phyloP scores from a whole-genome alignment of 2,329 filamentous ascomycete genomes.

The Boeremia exigua region DNA sequence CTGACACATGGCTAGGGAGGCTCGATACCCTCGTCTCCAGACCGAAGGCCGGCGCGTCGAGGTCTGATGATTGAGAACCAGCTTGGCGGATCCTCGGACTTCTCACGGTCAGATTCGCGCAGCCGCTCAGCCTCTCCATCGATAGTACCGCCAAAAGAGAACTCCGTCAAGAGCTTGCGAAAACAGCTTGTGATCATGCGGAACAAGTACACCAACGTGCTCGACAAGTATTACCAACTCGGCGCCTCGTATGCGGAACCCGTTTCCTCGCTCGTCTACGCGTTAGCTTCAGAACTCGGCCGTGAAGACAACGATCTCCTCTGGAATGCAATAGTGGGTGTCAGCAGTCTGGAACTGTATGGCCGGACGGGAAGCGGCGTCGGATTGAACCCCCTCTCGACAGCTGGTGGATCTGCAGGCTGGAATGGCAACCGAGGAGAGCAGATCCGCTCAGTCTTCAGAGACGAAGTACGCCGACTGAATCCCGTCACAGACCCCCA shows the following conservation, averaged over 20 bases:
- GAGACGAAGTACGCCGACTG: constrained; percentile 91
- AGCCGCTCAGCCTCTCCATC: constrained; percentile 45
- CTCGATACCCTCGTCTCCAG: constrained; percentile 72
- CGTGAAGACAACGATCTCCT: constrained; percentile 95
- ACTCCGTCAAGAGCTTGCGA: constrained; percentile 74
- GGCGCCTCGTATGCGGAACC: constrained; percentile 94
- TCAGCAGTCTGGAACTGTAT: constrained; percentile 91
- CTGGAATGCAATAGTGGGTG: constrained; percentile 93
- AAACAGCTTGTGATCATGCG: constrained; percentile 76
- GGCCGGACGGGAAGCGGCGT: constrained; percentile 84
- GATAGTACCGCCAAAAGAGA: constrained; percentile 57
- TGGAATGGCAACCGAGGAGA: constrained; percentile 85
- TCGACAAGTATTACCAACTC: constrained; percentile 83
- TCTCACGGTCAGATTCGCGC: constrained; percentile 49
- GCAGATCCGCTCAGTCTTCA: constrained; percentile 81
- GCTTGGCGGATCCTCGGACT: constrained; percentile 46
- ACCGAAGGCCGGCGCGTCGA: constrained; percentile 64
- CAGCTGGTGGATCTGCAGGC: constrained; percentile 64
- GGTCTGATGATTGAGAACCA: constrained; percentile 55
- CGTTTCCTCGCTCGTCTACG: constrained; percentile 92
- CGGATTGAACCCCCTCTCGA: constrained; percentile 64
- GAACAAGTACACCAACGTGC: constrained; percentile 74
- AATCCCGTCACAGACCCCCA: constrained; percentile 74
- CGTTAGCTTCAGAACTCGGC: constrained; percentile 90
- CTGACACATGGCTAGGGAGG: constrained; percentile 47